Conservation (phyloP, 139 green algal genomes). For the Penium margaritaceum region DNA sequence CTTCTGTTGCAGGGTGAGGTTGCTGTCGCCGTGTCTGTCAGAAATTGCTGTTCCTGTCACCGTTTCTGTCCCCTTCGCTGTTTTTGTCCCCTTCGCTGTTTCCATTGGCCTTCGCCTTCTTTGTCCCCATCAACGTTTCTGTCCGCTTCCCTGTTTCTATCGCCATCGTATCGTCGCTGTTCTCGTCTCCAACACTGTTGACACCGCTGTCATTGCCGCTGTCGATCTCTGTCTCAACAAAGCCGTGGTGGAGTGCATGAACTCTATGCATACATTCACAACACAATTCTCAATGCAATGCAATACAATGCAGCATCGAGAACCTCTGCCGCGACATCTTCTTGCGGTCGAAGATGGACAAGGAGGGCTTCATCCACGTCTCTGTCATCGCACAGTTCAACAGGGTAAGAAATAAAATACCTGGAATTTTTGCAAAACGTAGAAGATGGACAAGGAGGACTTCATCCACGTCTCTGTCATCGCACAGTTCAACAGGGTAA, state of each 20-base stretch:
- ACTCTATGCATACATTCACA: too few species aligned
- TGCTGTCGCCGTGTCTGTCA: neutral
- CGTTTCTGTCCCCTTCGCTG: neutral
- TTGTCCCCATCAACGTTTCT: neutral
- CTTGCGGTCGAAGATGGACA: slow-evolving; percentile 87
- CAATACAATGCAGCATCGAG: slow-evolving; percentile 54
- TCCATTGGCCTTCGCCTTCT: neutral
- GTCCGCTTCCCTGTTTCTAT: neutral
- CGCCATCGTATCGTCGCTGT: neutral
- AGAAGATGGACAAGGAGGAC: slow-evolving; percentile 84
- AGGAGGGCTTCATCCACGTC: slow-evolving; percentile 80
- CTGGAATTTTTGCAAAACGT: neutral
- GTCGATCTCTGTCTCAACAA: neutral
- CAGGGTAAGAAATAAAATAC: slow-evolving; percentile 44
- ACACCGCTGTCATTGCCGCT: neutral
- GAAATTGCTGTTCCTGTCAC: neutral
- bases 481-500: slow-evolving; percentile 74
- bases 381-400: slow-evolving; percentile 80
- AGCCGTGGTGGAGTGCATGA: too few species aligned
- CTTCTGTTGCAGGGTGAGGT: neutral
- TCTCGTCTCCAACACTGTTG: neutral
- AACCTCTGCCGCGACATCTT: slow-evolving; percentile 92
- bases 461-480: slow-evolving; percentile 82
- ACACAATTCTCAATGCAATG: too few species aligned
- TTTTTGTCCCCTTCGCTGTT: neutral